Percentiles rank a stretch among this genome's conserved stretches.
phyloP scores from a whole-genome alignment of 2,329 filamentous ascomycete genomes.

The Phyllosticta paracitricarpa region DNA sequence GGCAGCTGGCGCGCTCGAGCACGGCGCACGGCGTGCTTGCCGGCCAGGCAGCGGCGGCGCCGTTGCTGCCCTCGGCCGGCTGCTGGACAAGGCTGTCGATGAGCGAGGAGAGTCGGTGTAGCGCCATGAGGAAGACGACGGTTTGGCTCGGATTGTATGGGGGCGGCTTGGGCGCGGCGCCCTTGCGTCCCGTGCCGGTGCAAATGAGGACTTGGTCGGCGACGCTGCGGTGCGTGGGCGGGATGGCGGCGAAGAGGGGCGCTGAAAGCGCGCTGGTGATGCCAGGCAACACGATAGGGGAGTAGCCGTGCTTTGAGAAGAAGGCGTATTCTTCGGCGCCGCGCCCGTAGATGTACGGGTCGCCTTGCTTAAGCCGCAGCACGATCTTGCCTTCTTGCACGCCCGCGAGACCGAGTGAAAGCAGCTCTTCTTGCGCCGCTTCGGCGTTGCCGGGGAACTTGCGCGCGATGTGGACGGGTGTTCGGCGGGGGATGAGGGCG shows the following conservation, averaged over 20 bases:
- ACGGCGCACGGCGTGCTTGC: conserved; percentile 77
- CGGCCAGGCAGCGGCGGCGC: conserved; percentile 50
- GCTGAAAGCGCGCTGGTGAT: conserved; percentile 83
- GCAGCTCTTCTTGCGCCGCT: conserved; percentile 79
- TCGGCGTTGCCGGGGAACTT: conserved; percentile 98
- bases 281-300: conserved; percentile 69
- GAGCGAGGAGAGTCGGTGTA: conserved; percentile 71
- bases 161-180: conserved; percentile 70
- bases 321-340: conserved; percentile 87
- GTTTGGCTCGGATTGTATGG: conserved; percentile 68
- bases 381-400: conserved; percentile 64
- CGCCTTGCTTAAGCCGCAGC: conserved; percentile 86
- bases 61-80: not conserved
- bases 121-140: conserved; percentile 87
- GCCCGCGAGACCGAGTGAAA: conserved; percentile 65
- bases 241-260: conserved; percentile 79
- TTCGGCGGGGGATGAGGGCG: conserved; percentile 80
- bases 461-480: conserved; percentile 80
- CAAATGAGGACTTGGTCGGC: conserved; percentile 93
- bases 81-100: conserved; percentile 51
- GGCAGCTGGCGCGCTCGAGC: conserved; percentile 84
- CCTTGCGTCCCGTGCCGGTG: conserved; percentile 89
- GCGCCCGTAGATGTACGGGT: conserved; percentile 91
- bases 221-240: conserved; percentile 78
- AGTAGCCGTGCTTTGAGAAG: conserved; percentile 63